A percentile compares a stretch with the other conserved stretches of the same genome.
phyloP scores from a whole-genome alignment of 1,284 basidiomycete species.

The Gomphus bonarii region DNA sequence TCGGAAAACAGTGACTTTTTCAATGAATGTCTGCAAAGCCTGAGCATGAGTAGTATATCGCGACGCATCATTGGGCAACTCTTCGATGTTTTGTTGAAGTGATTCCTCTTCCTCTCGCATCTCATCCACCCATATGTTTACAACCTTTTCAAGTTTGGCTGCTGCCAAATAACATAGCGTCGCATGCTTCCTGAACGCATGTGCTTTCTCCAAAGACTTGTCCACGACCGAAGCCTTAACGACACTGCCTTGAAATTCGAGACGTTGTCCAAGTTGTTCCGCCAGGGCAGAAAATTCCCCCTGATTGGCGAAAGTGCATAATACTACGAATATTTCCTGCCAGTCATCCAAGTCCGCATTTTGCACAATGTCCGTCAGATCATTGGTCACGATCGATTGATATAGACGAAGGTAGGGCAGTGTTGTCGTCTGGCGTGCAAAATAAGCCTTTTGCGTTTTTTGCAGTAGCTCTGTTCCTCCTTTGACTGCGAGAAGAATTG shows the following conservation, averaged over 20 bases:
- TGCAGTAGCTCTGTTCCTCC: constrained; percentile 87
- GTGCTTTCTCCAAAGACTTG: constrained; percentile 31
- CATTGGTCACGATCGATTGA: constrained; percentile 91
- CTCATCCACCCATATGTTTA: constrained; percentile 91
- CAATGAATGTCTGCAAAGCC: constrained; percentile 89
- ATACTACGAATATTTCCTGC: constrained; percentile 94
- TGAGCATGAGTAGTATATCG: constrained; percentile 81
- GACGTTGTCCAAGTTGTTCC: constrained; percentile 85
- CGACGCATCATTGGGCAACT: constrained; percentile 31
- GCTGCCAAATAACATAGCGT: constrained; percentile 90
- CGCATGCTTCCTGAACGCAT: constrained; percentile 76
- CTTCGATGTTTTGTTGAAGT: constrained; percentile 36
- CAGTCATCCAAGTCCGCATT: constrained; percentile 93
- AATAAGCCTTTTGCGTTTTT: constrained; percentile 90
- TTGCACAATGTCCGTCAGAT: constrained; percentile 88
- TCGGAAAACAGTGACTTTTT: constrained; percentile 95
- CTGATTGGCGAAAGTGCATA: constrained; percentile 87
- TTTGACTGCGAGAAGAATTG: constrained; percentile 86
- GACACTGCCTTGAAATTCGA: constrained; percentile 74
- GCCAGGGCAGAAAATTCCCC: constrained; percentile 82
- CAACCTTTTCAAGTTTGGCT: constrained; percentile 79
- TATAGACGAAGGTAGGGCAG: constrained; percentile 90
- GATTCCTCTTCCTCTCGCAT: constrained; percentile 76
- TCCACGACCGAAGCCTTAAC: constrained; percentile 39
- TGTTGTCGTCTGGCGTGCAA: constrained; percentile 67